Base-by-base conservation (phyloP, 805 yeast species). In the Cyberlindnera subsufficiens region DNA sequence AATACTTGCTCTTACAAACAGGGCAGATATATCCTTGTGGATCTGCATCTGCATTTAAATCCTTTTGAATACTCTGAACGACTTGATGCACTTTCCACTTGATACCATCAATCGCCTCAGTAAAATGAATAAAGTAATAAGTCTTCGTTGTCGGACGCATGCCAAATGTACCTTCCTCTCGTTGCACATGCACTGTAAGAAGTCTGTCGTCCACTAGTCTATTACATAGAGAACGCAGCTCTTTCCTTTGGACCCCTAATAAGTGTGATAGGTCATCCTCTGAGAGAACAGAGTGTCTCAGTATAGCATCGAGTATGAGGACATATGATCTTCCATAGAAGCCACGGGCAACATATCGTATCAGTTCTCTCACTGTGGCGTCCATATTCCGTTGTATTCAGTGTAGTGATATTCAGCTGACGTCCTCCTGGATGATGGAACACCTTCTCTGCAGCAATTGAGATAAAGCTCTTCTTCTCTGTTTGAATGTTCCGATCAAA, bases 1-100 rank as follows among this genome's bases (percentile, higher is more conserved):
- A 75, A 56, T 82, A 90, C 60, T 85, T 83, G 16, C 85, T 76
- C 40, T 78, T 77, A 66, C 99, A 93, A 19, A 82, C 69, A 8
- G 95, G 90, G 60, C 99, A 93, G 45, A 86, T 74, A 59, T 86
- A 93, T 3, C 98, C 99, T 57, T 93, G 96, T 1, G 97, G 95
- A 52, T 88, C 90, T 20, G 88, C 80, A 55, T 83, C 86, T 50
- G 80, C 85, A 40, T 87, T 81, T 66, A 91, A 75, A 55, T 89
- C 95, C 49, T 84, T 86, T 58, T 87, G 87, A 43, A 90, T 71
- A 42, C 72, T 62, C 52, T 82, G 82, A 13, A 87, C 97, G 22
- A 93, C 74, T 37, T 86, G 78, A 61, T 91, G 96, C 45, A 91
- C 86, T 58, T 90, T 89, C 98, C 98, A 93, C 64, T 93, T 93